Base-by-base conservation (phyloP, 2,329 filamentous ascomycete genomes). In the Sporothrix mexicana region DNA sequence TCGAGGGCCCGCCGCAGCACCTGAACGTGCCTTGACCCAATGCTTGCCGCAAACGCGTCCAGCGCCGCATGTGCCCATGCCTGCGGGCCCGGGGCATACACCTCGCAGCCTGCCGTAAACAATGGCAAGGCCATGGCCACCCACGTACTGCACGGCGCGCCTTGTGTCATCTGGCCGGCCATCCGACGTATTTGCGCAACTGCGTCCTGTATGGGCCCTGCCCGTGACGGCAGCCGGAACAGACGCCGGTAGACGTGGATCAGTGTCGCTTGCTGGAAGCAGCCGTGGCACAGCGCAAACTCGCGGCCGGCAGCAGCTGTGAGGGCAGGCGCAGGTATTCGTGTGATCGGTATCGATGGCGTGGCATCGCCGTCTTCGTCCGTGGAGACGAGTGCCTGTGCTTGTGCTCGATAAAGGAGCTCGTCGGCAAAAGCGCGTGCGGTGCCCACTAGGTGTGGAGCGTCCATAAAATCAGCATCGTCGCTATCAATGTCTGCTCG, bases 201-300 rank as follows among this genome's bases (percentile, higher is more conserved):
- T 9, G 73, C 69, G 15, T 43, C 45, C 51, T 73, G 73, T 51
- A 74, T 73, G 25, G 36, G 72, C 6, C 61, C 4, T 23, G 73
- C 43, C 1, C 51, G 17, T 9, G 73, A 74, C 12, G 73, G 72
- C 69, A 74, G 59, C 2, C 66, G 53, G 66, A 67, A 74, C 15
- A 74, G 72, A 25, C 72, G 73, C 3, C 73, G 73, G 66, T 74
- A 74, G 9, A 74, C 25, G 64, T 73, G 73, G 53, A 74, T 74
- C n/a, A 73, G 67, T 6, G 72, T 73, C 0, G 73, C 73, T 17
- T 74, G 73, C 53, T 74, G 73, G 67, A 74, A 74, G 61, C 47
- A 45, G 12, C 67, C 64, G 53, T 74, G 69, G 36, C 72, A 74
- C 23, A 74, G 51, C 2, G 30, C 41, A 53, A 71, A 67, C 64